phyloP scores from a whole-genome alignment of 768 basidiomycete genomes.

The Trichaptum fuscoviolaceum region DNA sequence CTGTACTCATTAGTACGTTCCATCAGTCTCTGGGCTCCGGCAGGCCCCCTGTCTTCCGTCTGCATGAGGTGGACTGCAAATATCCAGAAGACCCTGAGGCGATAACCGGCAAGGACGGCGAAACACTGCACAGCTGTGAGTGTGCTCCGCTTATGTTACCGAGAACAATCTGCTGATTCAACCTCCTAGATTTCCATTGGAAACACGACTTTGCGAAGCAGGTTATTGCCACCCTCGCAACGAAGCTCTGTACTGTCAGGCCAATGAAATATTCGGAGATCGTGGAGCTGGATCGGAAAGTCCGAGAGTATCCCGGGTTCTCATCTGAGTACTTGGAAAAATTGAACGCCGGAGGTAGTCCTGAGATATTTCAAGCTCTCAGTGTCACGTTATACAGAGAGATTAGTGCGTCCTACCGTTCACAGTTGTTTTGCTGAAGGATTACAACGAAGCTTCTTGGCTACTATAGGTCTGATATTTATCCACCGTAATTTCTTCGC shows the following conservation, averaged over 20 bases:
- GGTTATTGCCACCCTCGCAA: slow-evolving; percentile 58
- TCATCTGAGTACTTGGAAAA: neutral
- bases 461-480: slow-evolving; percentile 52
- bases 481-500: slow-evolving; percentile 68
- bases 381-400: slow-evolving; percentile 31
- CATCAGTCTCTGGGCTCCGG: slow-evolving; percentile 5
- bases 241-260: slow-evolving; percentile 57
- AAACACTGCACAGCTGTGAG: neutral
- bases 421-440: slow-evolving; percentile 2
- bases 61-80: neutral
- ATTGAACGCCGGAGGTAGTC: neutral
- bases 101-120: neutral
- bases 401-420: slow-evolving; percentile 41
- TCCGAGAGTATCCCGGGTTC: slow-evolving; percentile 50
- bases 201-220: slow-evolving; percentile 59
- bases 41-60: slow-evolving; percentile 8
- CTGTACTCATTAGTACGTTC: neutral
- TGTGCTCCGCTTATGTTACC: neutral
- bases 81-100: neutral
- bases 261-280: slow-evolving; percentile 59
- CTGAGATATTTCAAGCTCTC: neutral
- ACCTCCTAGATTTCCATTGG: slow-evolving; percentile 31
- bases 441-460: slow-evolving; percentile 20
- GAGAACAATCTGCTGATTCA: neutral
- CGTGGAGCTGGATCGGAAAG: slow-evolving; percentile 64